Evolutionary conservation across 495 filamentous ascomycete genomes (phyloP).

Genomic region (Aspergillus steynii): DNA sequence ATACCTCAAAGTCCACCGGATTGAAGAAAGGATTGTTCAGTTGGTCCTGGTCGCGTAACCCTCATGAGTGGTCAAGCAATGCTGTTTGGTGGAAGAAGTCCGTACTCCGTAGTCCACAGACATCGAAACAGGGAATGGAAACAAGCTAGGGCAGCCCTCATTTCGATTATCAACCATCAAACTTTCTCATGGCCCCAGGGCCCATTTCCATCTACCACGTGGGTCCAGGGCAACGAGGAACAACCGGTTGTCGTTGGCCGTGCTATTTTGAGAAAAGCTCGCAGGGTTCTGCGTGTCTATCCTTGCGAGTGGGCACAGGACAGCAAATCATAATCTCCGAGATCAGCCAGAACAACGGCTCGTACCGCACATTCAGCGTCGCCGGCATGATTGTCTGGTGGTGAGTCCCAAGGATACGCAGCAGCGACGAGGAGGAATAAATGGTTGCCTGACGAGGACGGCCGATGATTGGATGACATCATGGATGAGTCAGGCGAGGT

Average conservation of each 20-base stretch:
- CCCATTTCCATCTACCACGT: background rate
- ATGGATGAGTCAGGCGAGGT: slow-evolving; percentile 3
- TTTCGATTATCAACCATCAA: too few species aligned
- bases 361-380: too few species aligned
- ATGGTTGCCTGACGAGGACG: slow-evolving; percentile 4
- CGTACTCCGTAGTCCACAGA: background rate
- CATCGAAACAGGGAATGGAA: background rate
- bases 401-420: background rate
- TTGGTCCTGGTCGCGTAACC: too few species aligned
- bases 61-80: too few species aligned
- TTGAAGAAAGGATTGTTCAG: too few species aligned
- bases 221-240: background rate
- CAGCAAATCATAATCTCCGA: too few species aligned
- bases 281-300: background rate
- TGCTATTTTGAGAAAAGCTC: background rate
- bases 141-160: too few species aligned
- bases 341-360: too few species aligned
- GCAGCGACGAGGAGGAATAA: background rate
- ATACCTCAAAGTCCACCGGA: too few species aligned
- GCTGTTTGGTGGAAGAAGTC: too few species aligned
- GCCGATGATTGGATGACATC: slow-evolving; percentile 3
- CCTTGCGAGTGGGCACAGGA: too few species aligned
- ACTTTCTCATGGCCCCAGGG: too few species aligned
- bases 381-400: background rate
- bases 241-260: background rate